Percentiles rank a stretch among this genome's conserved stretches.
Conservation (phyloP, 208 protist genomes). For the Leishmania tropica region DNA sequence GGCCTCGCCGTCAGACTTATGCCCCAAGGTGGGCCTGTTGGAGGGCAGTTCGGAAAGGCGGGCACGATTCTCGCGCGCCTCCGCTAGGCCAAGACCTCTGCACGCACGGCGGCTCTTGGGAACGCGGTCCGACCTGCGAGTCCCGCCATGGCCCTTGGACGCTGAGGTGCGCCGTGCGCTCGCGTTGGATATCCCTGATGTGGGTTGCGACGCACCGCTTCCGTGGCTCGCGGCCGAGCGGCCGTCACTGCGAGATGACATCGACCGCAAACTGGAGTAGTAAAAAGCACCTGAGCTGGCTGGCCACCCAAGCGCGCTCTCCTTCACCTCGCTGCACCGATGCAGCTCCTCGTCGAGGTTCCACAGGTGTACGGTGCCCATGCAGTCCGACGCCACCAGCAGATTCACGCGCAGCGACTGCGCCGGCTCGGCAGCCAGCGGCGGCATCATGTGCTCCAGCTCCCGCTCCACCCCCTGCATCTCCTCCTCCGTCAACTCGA, state of each 20-base stretch:
- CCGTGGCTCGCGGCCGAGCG: conserved; percentile 6
- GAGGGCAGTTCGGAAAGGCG: conserved; percentile 28
- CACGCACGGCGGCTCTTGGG: conserved; percentile 5
- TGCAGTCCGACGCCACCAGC: conserved; percentile 75
- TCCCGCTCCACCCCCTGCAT: conserved; percentile 83
- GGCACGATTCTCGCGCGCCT: conserved; percentile 31
- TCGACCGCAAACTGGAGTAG: conserved; percentile 9
- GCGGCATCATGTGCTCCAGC: conserved; percentile 69
- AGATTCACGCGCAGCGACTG: conserved; percentile 81
- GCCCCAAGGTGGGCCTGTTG: background rate
- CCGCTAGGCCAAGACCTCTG: conserved; percentile 25
- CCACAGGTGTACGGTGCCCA: conserved; percentile 86
- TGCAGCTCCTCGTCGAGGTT: conserved; percentile 86
- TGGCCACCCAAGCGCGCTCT: conserved; percentile 12
- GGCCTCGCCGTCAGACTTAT: background rate
- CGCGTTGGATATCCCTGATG: background rate
- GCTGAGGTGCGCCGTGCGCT: background rate
- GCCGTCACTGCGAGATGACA: conserved; percentile 19
- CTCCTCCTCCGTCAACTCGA: conserved; percentile 66
- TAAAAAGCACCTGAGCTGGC: conserved; percentile 11
- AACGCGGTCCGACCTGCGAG: conserved; percentile 16
- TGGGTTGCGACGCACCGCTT: conserved; percentile 9
- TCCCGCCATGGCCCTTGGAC: conserved; percentile 11
- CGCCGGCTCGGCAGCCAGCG: conserved; percentile 55
- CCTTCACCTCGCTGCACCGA: conserved; percentile 6